Base-by-base conservation (phyloP, 176 grass and related monocot genomes). In the Rhynchospora pubera region DNA sequence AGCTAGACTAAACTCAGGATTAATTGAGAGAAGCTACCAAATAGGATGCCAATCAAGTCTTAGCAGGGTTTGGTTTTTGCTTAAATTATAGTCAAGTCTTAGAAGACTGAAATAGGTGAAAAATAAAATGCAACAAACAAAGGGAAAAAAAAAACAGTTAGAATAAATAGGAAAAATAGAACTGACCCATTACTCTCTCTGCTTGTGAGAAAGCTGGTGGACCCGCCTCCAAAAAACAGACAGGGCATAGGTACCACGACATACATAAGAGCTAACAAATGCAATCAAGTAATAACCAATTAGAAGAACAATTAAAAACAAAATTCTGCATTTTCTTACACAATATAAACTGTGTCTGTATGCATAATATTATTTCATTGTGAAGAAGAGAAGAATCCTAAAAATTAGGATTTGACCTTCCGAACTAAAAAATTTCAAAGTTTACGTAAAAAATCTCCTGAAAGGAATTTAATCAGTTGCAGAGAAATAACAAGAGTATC, bases 161-260 rank as follows among this genome's bases (percentile, higher is more conserved):
- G 7, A 8, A 85, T 57, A 22, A 32, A 16, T 56, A 79, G 7
- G n/a, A 83, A 46, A 34, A 16, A 57, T 16, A 62, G 50, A 87
- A 94, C 90, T 89, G 63, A 98, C 95, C 84, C 95, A 51, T 87
- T 91, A 23, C 92, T 89, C 55, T 98, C 95, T 81, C 90, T 91
- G 63, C 90, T 94, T n/a, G 87, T 89, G 84, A 98, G 92, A 88
- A 98, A 98, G 55, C 87, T 84, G 22, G 95, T 98, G 11, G 95
- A 93, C 57, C 95, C 95, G 79, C 89, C 95, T 21, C 95, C 95
- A 50, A 98, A 98, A 84, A 98, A 98, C 7, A 98, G 67, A 83
- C 95, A 98, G 28, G 95, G 95, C 95, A 98, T 98, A 22, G 95
- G 95, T 15, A 98, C 89, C 46, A 98, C 48, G 16, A 98, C 93